Base-by-base conservation (phyloP, 2,329 filamentous ascomycete species). In the Alternaria sp. region DNA sequence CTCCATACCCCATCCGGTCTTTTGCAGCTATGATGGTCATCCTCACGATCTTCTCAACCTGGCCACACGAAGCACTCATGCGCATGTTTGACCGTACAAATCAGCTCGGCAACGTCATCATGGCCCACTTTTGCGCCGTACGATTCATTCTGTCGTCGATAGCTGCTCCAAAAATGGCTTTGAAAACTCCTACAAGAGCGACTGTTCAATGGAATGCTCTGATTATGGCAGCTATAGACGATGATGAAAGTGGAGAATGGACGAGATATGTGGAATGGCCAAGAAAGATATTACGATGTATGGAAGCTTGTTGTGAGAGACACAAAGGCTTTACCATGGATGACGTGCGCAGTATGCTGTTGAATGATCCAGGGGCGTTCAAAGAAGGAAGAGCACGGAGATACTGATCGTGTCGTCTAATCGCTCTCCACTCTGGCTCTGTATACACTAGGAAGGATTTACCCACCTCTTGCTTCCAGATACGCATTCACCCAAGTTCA, bases 301-400 rank as follows among this genome's bases (percentile, higher is more conserved):
- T 71, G 57, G 51, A 65, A 14, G 56, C 26, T 8, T 62, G 55
- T 18, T 15, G 70, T 23, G 57, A 57, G 33, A 64, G 57, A 41
- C 66, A 66, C 5, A 55, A 46, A 12, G 57, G 57, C 6, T 49
- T 71, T 23, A 68, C 58, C 11, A 58, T 66, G 23, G 59, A 54
- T 2, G 59, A 66, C 45, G 23, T 71, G 18, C 50, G 61, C 30
- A 45, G 66, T 28, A 54, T 63, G 37, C 28, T 71, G 10, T 8
- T 68, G 3, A 58, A 50, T 6, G 62, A 82, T 72, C 76, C 87
- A 0, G 87, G 88, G 66, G 87, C 60, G 12, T 68, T 70, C 55
- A 61, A 57, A 18, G 63, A 68, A 55, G 63, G 62, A 11, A 59
- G 63, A 51, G 60, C 30, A 55, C 28, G 23, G 6, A 63, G 18